These are phyloP conservation scores for Symmetrospora coprosmae DNA, from an alignment of 768 basidiomycete genomes.

Conservation along the genomic window DNA sequence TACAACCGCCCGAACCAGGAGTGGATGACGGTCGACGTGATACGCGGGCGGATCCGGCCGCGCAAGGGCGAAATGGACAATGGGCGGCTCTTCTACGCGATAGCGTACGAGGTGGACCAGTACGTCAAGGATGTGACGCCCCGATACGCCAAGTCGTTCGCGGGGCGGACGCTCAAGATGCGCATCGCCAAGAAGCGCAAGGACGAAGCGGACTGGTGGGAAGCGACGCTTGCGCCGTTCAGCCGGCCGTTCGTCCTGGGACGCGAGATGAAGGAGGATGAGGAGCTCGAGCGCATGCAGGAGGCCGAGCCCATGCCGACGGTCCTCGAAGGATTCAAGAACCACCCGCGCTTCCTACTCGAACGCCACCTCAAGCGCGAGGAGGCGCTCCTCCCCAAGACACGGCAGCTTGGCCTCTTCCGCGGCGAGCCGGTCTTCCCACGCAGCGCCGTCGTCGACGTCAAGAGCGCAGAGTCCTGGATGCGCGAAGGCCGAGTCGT, in stretches of 20 bases:
- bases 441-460: constrained; percentile 61
- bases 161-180: constrained; percentile 47
- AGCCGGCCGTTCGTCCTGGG: constrained; percentile 71
- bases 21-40: constrained; percentile 87
- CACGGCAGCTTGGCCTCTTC: constrained; percentile 70
- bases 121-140: constrained; percentile 81
- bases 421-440: constrained; percentile 84
- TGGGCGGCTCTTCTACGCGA: constrained; percentile 81
- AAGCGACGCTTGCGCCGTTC: constrained; percentile 49
- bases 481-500: constrained; percentile 69
- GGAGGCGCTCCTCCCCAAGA: constrained; percentile 64
- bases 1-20: constrained; percentile 79
- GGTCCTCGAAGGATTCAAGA: constrained; percentile 79
- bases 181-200: constrained; percentile 44
- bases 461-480: constrained; percentile 91
- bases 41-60: constrained; percentile 60
- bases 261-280: constrained; percentile 87
- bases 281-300: constrained; percentile 62
- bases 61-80: constrained; percentile 29
- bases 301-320: constrained; percentile 85
- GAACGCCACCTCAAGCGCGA: constrained; percentile 73
- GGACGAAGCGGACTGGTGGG: constrained; percentile 64
- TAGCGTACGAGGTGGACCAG: constrained; percentile 55
- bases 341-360: constrained; percentile 78
- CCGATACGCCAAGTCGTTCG: constrained; percentile 68